Base-by-base conservation (phyloP, 257 asterid genomes). In the Scutellaria barbata region DNA sequence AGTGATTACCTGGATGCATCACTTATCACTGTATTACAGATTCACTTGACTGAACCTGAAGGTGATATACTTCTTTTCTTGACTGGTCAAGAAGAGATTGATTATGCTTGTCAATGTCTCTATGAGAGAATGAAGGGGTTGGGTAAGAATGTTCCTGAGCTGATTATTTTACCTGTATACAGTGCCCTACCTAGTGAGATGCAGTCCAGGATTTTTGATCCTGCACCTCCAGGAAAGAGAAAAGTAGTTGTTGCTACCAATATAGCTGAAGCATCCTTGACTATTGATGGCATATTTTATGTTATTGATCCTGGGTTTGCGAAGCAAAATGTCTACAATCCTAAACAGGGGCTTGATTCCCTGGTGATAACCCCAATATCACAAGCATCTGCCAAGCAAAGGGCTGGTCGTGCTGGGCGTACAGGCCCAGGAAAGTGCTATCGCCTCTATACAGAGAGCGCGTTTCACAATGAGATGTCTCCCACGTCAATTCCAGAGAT, bases 81-180 rank as follows among this genome's bases (percentile, higher is more conserved):
- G 84, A 93, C 97, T 41, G 98, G 97, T 73, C 98, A 93, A 76
- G 98, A 90, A 77, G 98, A 93, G 84, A 93, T 93, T n/a, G 97
- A 93, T 80, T 87, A 90, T 79, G 96, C 97, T 10, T 90, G 98
- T 62, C 97, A 93, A 46, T 88, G 96, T 74, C 90, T 93, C n/a
- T 86, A 87, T 48, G 98, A 93, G 83, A 86, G 97, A 80, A 93
- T 93, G 97, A 93, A 87, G 80, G 95, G 96, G 18, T 77, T 93
- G 40, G 95, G 95, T 47, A 82, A 80, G 78, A 90, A 87, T 71
- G 96, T 93, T 30, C 98, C 98, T 10, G 94, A 93, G 77, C 82
- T 93, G 76, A 93, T 93, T 52, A 93, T 93, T 53, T 80, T 93
- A 82, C 98, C 97, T 4, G 97, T 89, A 10, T 90, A 93, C 63